phyloP scores from a whole-genome alignment of 1,139 yeast genomes.

The Yamadazyma mexicana region DNA sequence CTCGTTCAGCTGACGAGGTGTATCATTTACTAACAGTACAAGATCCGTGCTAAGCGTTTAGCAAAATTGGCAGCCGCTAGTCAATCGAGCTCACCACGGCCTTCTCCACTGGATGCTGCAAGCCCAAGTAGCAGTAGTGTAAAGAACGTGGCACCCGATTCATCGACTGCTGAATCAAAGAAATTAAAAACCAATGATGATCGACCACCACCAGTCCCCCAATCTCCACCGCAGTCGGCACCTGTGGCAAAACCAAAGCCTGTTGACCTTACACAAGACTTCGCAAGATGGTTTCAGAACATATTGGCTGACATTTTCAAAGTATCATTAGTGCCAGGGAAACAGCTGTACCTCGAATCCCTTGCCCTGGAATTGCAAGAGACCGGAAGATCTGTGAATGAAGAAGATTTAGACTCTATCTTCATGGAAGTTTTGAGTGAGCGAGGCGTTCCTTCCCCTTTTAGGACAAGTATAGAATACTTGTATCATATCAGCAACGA shows the following conservation, averaged over 20 bases:
- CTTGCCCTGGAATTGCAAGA: conserved; percentile 38
- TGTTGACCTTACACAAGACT: neutral
- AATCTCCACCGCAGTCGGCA: neutral
- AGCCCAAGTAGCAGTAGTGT: neutral
- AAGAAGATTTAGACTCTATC: conserved; percentile 37
- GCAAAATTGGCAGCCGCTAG: conserved; percentile 46
- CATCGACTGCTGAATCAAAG: neutral
- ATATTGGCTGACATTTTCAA: conserved; percentile 39
- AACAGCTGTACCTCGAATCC: conserved; percentile 31
- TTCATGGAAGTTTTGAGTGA: conserved; percentile 59
- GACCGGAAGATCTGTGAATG: conserved; percentile 20
- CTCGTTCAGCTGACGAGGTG: too few species aligned
- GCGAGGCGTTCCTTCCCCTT: conserved; percentile 37
- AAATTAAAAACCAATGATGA: conserved; percentile 4
- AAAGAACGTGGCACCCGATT: neutral
- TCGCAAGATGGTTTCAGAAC: neutral
- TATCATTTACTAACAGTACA: conserved; percentile 26
- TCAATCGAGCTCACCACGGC: neutral
- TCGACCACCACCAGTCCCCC: neutral
- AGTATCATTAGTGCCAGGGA: conserved; percentile 27
- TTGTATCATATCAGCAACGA: conserved; percentile 44
- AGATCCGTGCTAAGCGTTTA: conserved; percentile 58
- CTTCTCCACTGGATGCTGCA: neutral
- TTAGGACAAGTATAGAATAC: conserved; percentile 43
- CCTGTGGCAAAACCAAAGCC: neutral